A percentile compares a stretch with the other conserved stretches of the same genome.
These are phyloP conservation scores for Brettanomyces bruxellensis DNA, from an alignment of 805 yeast genomes.

Conservation along the genomic window DNA sequence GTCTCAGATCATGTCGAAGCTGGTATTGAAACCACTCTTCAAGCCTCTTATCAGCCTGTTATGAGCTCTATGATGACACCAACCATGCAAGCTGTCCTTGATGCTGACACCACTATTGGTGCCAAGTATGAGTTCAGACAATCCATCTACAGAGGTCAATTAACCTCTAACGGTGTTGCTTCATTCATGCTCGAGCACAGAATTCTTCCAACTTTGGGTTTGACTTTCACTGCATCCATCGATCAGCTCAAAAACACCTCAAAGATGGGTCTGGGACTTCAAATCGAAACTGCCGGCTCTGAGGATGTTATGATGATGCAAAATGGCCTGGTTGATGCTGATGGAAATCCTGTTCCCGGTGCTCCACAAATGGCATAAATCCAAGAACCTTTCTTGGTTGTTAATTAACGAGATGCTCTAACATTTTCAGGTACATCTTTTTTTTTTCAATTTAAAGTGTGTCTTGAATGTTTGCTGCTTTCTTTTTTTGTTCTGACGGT, in stretches of 20 bases:
- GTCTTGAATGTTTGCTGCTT: too few species aligned
- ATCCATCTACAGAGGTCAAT: conserved; percentile 89
- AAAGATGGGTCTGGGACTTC: conserved; percentile 87
- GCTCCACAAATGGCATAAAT: conserved; percentile 37
- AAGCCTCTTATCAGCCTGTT: conserved; percentile 69
- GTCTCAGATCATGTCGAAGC: conserved; percentile 92
- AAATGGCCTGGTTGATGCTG: conserved; percentile 73
- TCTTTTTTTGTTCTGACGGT: background rate
- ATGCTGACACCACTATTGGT: conserved; percentile 89
- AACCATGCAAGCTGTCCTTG: conserved; percentile 73
- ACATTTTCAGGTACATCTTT: background rate
- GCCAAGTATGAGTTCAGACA: conserved; percentile 98
- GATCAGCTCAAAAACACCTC: conserved; percentile 78
- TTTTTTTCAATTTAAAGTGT: background rate
- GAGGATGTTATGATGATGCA: conserved; percentile 90
- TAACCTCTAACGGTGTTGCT: conserved; percentile 87
- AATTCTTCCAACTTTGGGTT: conserved; percentile 82
- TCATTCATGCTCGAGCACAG: conserved; percentile 88
- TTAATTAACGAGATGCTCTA: too few species aligned
- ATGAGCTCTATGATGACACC: conserved; percentile 72
- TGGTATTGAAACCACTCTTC: conserved; percentile 79
- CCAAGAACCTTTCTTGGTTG: background rate
- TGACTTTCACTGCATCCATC: conserved; percentile 81
- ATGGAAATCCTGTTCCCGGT: conserved; percentile 81
- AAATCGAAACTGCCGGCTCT: conserved; percentile 91